Conservation (phyloP, 352 stramenopile species). For the Globisporangium apiculatum region DNA sequence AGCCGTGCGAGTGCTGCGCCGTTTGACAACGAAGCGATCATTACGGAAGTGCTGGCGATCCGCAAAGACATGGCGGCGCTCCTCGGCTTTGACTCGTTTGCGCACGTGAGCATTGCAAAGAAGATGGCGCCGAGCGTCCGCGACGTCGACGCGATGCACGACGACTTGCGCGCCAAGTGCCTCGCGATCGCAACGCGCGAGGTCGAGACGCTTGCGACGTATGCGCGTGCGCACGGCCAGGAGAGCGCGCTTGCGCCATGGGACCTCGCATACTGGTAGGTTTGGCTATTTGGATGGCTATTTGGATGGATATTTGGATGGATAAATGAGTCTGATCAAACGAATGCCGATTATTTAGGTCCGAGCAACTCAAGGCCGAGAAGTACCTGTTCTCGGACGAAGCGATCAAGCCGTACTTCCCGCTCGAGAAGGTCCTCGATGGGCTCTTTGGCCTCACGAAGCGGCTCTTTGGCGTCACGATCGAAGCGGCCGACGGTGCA, state of each 20-base stretch:
- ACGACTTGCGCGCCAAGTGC: slow-evolving; percentile 91
- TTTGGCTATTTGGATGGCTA: background rate
- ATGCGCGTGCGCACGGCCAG: slow-evolving; percentile 79
- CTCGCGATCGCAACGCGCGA: slow-evolving; percentile 87
- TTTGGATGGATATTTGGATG: background rate
- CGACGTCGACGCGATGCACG: slow-evolving; percentile 90
- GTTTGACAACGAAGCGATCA: slow-evolving; percentile 92
- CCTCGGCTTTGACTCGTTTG: slow-evolving; percentile 93
- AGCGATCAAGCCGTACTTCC: slow-evolving; percentile 97
- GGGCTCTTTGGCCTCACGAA: slow-evolving; percentile 94
- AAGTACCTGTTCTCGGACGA: slow-evolving; percentile 95
- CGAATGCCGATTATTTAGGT: slow-evolving; percentile 19
- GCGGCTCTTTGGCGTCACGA: slow-evolving; percentile 92
- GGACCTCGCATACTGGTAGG: slow-evolving; percentile 92
- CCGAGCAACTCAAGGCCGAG: slow-evolving; percentile 93
- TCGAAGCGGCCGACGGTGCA: slow-evolving; percentile 74
- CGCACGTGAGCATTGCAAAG: slow-evolving; percentile 88
- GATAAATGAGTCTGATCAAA: slow-evolving; percentile 72
- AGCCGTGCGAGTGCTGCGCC: slow-evolving; percentile 84
- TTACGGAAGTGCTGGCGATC: slow-evolving; percentile 91
- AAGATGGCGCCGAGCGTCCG: slow-evolving; percentile 95
- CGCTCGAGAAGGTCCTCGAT: slow-evolving; percentile 91
- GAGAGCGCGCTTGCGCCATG: slow-evolving; percentile 81
- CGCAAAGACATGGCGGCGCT: slow-evolving; percentile 88
- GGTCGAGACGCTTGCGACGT: slow-evolving; percentile 85